A percentile compares a stretch with the other conserved stretches of the same genome.
Evolutionary conservation across 1,284 basidiomycete species (phyloP).

Genomic region (Sanghuangporus baumii): DNA sequence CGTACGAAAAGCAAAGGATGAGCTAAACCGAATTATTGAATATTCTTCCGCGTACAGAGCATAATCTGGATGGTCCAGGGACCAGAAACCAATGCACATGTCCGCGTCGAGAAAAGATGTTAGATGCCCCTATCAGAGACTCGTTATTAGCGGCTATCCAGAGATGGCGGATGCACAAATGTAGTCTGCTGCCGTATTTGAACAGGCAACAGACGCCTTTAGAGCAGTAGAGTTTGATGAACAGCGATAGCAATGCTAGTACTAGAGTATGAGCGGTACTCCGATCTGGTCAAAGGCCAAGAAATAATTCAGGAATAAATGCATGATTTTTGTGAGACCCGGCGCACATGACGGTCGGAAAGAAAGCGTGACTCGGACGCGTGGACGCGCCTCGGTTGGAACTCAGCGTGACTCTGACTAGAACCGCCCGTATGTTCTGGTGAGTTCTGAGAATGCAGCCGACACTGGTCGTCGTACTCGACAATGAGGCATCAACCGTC

Average conservation of each 20-base stretch:
- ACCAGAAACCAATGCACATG: slow-evolving; percentile 78
- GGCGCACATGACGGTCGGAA: not conserved
- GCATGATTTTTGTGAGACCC: not conserved
- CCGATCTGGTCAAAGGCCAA: not conserved
- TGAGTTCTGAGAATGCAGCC: slow-evolving; percentile 30
- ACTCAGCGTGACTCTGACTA: not conserved
- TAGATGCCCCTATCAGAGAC: not conserved
- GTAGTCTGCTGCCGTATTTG: not conserved
- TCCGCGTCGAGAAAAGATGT: not conserved
- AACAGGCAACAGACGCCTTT: not conserved
- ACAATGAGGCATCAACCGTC: slow-evolving; percentile 81
- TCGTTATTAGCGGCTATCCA: not conserved
- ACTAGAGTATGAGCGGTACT: not conserved
- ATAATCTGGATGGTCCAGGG: slow-evolving; percentile 67
- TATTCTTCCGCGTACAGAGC: slow-evolving; percentile 53
- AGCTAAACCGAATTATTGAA: no score
- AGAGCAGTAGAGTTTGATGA: not conserved
- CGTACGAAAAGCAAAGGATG: no score
- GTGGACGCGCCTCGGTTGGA: not conserved
- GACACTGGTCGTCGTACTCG: slow-evolving; percentile 58
- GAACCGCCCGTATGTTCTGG: not conserved
- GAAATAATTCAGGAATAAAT: not conserved
- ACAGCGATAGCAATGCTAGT: no score
- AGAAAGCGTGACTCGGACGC: not conserved
- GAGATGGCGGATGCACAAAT: not conserved